A percentile compares a stretch with the other conserved stretches of the same genome.
Conservation (phyloP, 306 rosid species). For the Abrus pulchellus region DNA sequence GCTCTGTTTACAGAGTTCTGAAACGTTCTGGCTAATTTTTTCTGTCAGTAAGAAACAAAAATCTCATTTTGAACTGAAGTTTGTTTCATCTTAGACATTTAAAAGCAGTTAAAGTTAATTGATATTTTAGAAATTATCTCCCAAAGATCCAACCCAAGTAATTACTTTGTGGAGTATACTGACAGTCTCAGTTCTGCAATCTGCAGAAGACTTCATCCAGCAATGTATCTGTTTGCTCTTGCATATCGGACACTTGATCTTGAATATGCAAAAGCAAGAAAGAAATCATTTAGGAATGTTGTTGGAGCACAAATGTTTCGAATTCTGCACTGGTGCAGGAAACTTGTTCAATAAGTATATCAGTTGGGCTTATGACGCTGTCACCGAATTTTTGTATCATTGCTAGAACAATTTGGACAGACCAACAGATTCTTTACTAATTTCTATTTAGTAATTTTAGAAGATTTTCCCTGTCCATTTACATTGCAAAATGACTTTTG, state of each 20-base stretch:
- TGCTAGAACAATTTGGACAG: slow-evolving; percentile 37
- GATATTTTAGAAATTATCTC: slow-evolving; percentile 30
- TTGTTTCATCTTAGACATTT: slow-evolving; percentile 24
- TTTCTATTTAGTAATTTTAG: slow-evolving; percentile 29
- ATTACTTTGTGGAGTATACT: slow-evolving; percentile 42
- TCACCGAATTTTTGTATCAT: neutral
- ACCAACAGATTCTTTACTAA: slow-evolving; percentile 28
- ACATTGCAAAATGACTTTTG: slow-evolving; percentile 44
- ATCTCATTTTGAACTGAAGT: slow-evolving; percentile 22
- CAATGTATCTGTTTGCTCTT: slow-evolving; percentile 90
- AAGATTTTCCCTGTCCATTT: slow-evolving; percentile 35
- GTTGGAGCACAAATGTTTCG: slow-evolving; percentile 61
- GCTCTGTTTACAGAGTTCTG: neutral
- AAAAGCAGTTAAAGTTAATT: slow-evolving; percentile 21
- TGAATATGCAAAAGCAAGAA: slow-evolving; percentile 78
- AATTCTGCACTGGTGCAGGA: slow-evolving; percentile 87
- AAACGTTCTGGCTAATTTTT: slow-evolving; percentile 25
- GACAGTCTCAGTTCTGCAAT: slow-evolving; percentile 46
- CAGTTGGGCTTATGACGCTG: slow-evolving; percentile 24
- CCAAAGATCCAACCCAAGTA: neutral
- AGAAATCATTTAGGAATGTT: slow-evolving; percentile 57
- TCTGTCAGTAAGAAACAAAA: slow-evolving; percentile 11
- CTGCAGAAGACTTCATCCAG: slow-evolving; percentile 96
- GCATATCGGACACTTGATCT: slow-evolving; percentile 95
- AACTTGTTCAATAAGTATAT: slow-evolving; percentile 59